phyloP scores from a whole-genome alignment of 306 rosid genomes.

The Cicer yamashitae region DNA sequence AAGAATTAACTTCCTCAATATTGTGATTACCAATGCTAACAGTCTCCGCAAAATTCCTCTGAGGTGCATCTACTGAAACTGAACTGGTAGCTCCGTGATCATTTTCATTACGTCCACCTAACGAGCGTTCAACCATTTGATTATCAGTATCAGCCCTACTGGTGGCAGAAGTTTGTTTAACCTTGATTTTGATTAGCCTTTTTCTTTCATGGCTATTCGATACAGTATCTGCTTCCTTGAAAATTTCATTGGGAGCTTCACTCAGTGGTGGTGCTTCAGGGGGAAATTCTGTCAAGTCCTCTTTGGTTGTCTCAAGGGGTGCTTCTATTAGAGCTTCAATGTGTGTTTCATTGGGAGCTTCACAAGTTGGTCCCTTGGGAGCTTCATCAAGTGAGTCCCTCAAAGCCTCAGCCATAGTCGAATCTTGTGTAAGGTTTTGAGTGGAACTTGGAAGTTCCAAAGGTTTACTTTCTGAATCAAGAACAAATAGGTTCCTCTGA shows the following conservation, averaged over 20 bases:
- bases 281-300: slow-evolving; percentile 40
- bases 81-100: slow-evolving; percentile 85
- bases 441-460: slow-evolving; percentile 59
- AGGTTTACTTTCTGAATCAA: slow-evolving; percentile 69
- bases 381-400: slow-evolving; percentile 47
- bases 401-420: slow-evolving; percentile 50
- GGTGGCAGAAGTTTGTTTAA: slow-evolving; percentile 81
- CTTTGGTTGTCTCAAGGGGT: slow-evolving; percentile 43
- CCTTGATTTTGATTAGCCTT: slow-evolving; percentile 76
- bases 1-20: slow-evolving; percentile 83
- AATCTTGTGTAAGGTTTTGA: slow-evolving; percentile 52
- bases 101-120: slow-evolving; percentile 62
- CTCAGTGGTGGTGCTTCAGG: slow-evolving; percentile 55
- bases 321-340: slow-evolving; percentile 52
- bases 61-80: slow-evolving; percentile 97
- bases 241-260: slow-evolving; percentile 52
- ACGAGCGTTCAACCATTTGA: slow-evolving; percentile 73
- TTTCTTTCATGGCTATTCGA: slow-evolving; percentile 71
- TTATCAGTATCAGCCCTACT: slow-evolving; percentile 83
- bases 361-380: slow-evolving; percentile 39
- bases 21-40: slow-evolving; percentile 66
- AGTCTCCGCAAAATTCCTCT: slow-evolving; percentile 66
- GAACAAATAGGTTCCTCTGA: slow-evolving; percentile 71
- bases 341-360: slow-evolving; percentile 38
- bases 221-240: slow-evolving; percentile 67